These are phyloP conservation scores for Sanghuangporus sanghuang DNA, from an alignment of 1,284 basidiomycete genomes.

Conservation along the genomic window DNA sequence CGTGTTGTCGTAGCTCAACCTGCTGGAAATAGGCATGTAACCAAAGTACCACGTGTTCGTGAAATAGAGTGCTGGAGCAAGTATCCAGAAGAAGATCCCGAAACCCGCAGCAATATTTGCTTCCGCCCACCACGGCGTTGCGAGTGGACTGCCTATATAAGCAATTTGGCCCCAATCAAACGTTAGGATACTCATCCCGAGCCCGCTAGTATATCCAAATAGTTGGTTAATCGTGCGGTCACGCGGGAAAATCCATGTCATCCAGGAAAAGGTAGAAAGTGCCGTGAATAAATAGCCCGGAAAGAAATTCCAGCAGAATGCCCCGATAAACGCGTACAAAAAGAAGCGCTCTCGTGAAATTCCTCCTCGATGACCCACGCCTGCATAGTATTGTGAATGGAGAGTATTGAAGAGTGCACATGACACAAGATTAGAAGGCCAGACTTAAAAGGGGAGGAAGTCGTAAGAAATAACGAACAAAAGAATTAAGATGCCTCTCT, in stretches of 20 bases:
- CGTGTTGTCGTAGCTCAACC: slow-evolving; percentile 54
- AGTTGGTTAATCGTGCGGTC: slow-evolving; percentile 36
- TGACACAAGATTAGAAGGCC: slow-evolving; percentile 48
- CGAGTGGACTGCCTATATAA: slow-evolving; percentile 58
- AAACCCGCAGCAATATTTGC: slow-evolving; percentile 33
- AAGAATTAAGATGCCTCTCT: slow-evolving; percentile 31
- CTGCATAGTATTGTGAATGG: slow-evolving; percentile 48
- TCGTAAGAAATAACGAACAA: not conserved
- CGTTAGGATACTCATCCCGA: slow-evolving; percentile 31
- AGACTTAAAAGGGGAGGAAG: slow-evolving; percentile 27
- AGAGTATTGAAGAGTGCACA: slow-evolving; percentile 54
- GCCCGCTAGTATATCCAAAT: slow-evolving; percentile 26
- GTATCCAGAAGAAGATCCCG: slow-evolving; percentile 37
- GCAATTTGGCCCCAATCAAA: slow-evolving; percentile 41
- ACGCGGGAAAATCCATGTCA: slow-evolving; percentile 59
- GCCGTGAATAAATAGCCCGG: slow-evolving; percentile 45
- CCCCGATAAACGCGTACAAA: slow-evolving; percentile 28
- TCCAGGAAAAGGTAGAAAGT: slow-evolving; percentile 58
- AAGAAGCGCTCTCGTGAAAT: slow-evolving; percentile 51
- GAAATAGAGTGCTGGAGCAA: slow-evolving; percentile 27
- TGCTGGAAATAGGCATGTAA: slow-evolving; percentile 43
- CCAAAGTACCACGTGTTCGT: slow-evolving; percentile 25
- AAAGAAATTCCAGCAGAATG: slow-evolving; percentile 45
- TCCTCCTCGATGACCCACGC: slow-evolving; percentile 34
- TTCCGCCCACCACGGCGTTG: slow-evolving; percentile 40